Percentiles rank a stretch among this genome's conserved stretches.
Conservation (phyloP, 2,329 filamentous ascomycete species). For the Sphaerulina musiva region DNA sequence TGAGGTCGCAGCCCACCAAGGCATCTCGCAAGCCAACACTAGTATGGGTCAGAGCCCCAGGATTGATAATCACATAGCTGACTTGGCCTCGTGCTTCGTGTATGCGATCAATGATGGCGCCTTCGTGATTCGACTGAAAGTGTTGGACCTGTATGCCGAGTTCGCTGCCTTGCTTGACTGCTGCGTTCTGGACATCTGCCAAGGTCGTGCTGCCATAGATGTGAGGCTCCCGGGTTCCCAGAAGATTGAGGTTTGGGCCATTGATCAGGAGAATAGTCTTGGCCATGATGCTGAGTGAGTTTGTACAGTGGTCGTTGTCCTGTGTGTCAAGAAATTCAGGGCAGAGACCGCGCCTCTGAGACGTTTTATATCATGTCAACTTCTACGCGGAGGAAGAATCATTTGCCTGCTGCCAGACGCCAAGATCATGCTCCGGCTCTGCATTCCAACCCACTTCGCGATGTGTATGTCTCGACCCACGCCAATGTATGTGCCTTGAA, state of each 20-base stretch:
- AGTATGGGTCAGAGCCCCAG: conserved; percentile 68
- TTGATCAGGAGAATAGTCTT: conserved; percentile 19
- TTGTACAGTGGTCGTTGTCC: not conserved
- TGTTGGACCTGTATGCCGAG: conserved; percentile 49
- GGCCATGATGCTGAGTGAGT: not conserved
- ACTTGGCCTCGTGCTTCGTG: conserved; percentile 56
- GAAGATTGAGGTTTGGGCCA: conserved; percentile 75
- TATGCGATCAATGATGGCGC: conserved; percentile 65
- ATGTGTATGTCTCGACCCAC: not conserved
- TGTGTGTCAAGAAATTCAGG: not conserved
- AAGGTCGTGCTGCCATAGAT: conserved; percentile 68
- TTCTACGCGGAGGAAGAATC: conserved; percentile 2
- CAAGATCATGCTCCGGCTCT: not conserved
- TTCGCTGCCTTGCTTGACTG: conserved; percentile 44
- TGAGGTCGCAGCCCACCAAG: conserved; percentile 59
- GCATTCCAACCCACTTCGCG: not conserved
- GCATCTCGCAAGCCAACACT: conserved; percentile 71
- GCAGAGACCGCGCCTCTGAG: not conserved
- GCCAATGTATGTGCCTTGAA: no score
- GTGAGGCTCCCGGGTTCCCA: conserved; percentile 66
- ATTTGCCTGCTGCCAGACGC: conserved; percentile 10
- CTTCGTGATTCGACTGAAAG: conserved; percentile 76
- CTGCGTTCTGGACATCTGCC: conserved; percentile 50
- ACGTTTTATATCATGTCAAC: not conserved
- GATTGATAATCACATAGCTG: conserved; percentile 68